Percentiles rank a stretch among this genome's conserved stretches.
phyloP scores from a whole-genome alignment of 495 filamentous ascomycete species.

The Monascus purpureus region DNA sequence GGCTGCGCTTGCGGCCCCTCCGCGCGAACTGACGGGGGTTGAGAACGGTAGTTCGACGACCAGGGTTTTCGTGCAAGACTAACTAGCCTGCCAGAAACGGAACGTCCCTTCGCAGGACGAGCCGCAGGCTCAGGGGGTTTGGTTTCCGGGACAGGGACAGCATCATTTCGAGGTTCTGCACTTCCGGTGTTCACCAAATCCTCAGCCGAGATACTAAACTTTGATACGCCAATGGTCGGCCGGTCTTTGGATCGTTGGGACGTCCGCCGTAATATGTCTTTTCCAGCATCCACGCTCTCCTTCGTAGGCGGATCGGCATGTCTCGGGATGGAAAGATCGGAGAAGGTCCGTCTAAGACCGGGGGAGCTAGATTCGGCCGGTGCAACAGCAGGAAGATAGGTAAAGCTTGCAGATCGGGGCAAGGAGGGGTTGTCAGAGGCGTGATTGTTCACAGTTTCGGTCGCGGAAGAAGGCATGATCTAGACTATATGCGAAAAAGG shows the following conservation, averaged over 20 bases:
- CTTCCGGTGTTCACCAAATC: conserved; percentile 16
- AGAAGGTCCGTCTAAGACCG: conserved; percentile 30
- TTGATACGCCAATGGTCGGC: conserved; percentile 19
- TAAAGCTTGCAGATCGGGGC: conserved; percentile 29
- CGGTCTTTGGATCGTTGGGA: conserved; percentile 28
- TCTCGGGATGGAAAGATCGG: conserved; percentile 23
- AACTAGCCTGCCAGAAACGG: conserved; percentile 51
- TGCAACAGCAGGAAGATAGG: conserved; percentile 21
- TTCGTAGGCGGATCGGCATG: conserved; percentile 25
- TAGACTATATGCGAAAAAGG: conserved; percentile 6
- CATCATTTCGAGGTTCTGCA: conserved; percentile 6
- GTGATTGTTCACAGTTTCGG: conserved; percentile 11
- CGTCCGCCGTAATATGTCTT: conserved; percentile 31
- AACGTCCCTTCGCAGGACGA: conserved; percentile 31
- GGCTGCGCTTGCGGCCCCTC: conserved; percentile 19
- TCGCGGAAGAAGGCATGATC: conserved; percentile 23
- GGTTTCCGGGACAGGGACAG: conserved; percentile 16
- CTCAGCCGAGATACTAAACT: conserved; percentile 24
- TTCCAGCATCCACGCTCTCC: conserved; percentile 30
- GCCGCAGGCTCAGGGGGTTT: conserved; percentile 24
- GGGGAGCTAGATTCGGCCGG: conserved; percentile 11
- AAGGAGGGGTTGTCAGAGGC: conserved; percentile 16
- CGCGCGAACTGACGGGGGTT: conserved; percentile 39
- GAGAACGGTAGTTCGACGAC: conserved; percentile 45
- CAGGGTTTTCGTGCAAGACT: conserved; percentile 55